Conservation (phyloP, 108 stramenopile genomes). For the Parietichytrium sp. region DNA sequence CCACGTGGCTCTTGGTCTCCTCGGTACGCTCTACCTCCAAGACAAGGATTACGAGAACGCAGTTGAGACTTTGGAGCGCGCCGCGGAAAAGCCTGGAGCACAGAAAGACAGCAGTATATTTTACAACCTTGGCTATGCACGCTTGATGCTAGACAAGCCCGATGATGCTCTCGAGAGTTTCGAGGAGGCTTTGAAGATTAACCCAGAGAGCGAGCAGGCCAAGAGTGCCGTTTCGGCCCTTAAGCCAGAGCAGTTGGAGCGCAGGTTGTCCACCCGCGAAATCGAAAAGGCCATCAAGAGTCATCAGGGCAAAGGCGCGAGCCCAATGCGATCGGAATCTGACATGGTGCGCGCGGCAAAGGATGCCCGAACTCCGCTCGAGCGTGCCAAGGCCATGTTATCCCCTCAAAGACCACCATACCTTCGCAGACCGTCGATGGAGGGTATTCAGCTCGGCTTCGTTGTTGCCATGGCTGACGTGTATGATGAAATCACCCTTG, state of each 20-base stretch:
- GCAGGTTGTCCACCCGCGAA: not conserved
- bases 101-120: not conserved
- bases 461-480: constrained; percentile 21
- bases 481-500: constrained; percentile 5
- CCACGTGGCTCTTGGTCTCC: constrained; percentile 3
- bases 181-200: not conserved
- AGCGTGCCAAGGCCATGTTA: not conserved
- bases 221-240: not conserved
- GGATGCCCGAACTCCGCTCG: not conserved
- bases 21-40: not conserved
- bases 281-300: not conserved
- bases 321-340: not conserved
- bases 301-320: not conserved
- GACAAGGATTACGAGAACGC: not conserved
- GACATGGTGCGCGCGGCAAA: not conserved
- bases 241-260: not conserved
- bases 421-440: constrained; percentile 8
- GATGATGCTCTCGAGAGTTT: constrained; percentile 13
- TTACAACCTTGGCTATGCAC: constrained; percentile 33
- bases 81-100: not conserved
- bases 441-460: constrained; percentile 17
- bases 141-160: constrained; percentile 24
- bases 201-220: not conserved
- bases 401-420: not conserved
- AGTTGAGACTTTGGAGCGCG: not conserved